Base-by-base conservation (phyloP, 1,284 basidiomycete species). In the Caloboletus firmus region DNA sequence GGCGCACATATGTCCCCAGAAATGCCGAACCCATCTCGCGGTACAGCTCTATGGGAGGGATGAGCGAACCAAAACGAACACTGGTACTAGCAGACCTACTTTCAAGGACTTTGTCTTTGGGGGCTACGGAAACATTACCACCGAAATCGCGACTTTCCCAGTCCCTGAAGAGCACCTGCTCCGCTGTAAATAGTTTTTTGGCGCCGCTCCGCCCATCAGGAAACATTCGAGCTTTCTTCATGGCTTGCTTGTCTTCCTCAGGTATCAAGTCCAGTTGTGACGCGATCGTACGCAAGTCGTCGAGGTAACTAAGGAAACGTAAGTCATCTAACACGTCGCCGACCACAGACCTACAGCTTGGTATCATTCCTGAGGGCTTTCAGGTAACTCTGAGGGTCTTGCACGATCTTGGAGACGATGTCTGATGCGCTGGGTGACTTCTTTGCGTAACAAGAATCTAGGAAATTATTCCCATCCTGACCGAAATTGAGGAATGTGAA, bases 401-500 rank as follows among this genome's bases (percentile, higher is more conserved):
- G 20, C 2, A 58, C 28, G n/a, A 67, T 67, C 31, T 61, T 59
- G 7, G 52, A 39, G 39, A 28, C 36, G 7, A 70, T 57, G 41
- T 70, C 64, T 1, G 43, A 49, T n/a, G 53, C 56, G 12, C 68
- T 57, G 0, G 63, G 65, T 4, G 56, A 55, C 35, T 55, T 45
- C 40, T 64, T 67, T 35, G 65, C 56, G 3, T 54, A 47, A 34
- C 68, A 67, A 18, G 41, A 51, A 10, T 57, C 57, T 13, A 67
- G 39, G 50, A 67, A 67, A 31, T 17, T 40, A 20, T 65, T 67
- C 15, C 60, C 68, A 3, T 46, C 4, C 15, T 24, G 44, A 17
- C 50, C 51, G 26, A 70, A 68, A 30, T 63, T 20, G 11, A 67
- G 56, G n/a, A 58, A 69, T 8, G 61, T 34, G 44, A 67, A 67